Base-by-base conservation (phyloP, 108 stramenopile genomes). In the Skeletonema tropicum region DNA sequence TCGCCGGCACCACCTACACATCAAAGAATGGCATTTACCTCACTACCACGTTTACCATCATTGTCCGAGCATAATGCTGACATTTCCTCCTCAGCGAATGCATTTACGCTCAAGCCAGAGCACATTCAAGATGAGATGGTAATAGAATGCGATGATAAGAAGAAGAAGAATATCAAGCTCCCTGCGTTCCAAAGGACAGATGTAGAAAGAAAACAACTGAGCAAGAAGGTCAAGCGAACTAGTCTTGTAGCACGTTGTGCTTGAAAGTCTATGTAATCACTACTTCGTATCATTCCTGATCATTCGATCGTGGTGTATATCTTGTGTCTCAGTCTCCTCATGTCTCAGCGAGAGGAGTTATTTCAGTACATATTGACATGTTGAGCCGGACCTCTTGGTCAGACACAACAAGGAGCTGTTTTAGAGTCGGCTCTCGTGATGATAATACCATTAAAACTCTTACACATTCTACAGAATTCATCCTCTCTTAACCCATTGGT, bases 401-500 rank as follows among this genome's bases (percentile, higher is more conserved):
- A 2, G 26, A 29, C 26, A 29, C 26, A 29, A 29, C 26, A 29
- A 29, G 26, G 26, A 29, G 26, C 26, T 29, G 26, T 29, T n/a
- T n/a, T 29, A 29, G 26, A 29, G 26, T 29, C 26, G 26, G 26
- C 26, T 29, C 26, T 29, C 26, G 26, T 29, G 33, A 35, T 35
- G 33, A 35, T 35, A 35, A 35, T 35, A 2, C 38, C 10, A 12
- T 12, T 39, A 12, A 12, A 1, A 12, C 38, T 39, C 11, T 12
- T 39, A 10, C 38, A 10, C 14, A 49, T 49, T 49, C 21, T 49
- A 19, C 19, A 49, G 3, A 3, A 49, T 19, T 25, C 10, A 25
- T 55, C 9, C 23, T 48, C 13, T 6, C 3, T 48, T 23, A 64
- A 21, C 52, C 49, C 67, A 79, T 62, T 29, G 77, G 77, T 49